These are phyloP conservation scores for Venturia carpophila DNA, from an alignment of 2,329 filamentous ascomycete species.

Conservation along the genomic window DNA sequence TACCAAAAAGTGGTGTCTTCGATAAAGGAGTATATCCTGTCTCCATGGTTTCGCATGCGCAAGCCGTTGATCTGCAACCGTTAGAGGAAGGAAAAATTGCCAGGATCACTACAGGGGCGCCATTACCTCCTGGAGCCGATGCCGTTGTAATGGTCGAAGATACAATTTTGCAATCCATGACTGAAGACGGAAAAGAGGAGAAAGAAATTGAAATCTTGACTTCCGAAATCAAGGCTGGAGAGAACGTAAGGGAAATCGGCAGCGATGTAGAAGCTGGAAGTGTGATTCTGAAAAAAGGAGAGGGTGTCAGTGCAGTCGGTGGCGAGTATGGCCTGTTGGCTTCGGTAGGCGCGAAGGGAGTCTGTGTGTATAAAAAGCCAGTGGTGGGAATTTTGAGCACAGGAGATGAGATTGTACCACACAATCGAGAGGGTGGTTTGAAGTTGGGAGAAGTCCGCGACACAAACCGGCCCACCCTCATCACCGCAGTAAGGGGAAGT, in stretches of 20 bases:
- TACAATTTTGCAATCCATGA: conserved; percentile 66
- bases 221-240: conserved; percentile 62
- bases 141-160: conserved; percentile 97
- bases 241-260: conserved; percentile 87
- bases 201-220: conserved; percentile 80
- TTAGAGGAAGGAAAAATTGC: conserved; percentile 70
- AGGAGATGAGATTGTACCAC: conserved; percentile 84
- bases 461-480: conserved; percentile 81
- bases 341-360: conserved; percentile 66
- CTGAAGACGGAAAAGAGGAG: conserved; percentile 76
- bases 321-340: conserved; percentile 88
- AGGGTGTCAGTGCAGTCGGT: conserved; percentile 76
- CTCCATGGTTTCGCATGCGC: conserved; percentile 75
- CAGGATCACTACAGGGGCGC: conserved; percentile 89
- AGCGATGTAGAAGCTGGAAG: conserved; percentile 70
- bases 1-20: conserved; percentile 31
- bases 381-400: conserved; percentile 83
- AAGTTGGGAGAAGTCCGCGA: conserved; percentile 81
- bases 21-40: conserved; percentile 79
- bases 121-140: conserved; percentile 78
- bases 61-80: conserved; percentile 57
- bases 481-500: conserved; percentile 66
- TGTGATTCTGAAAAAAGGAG: conserved; percentile 65
- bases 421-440: conserved; percentile 55
- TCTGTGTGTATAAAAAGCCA: conserved; percentile 67